Percentiles rank a stretch among this genome's conserved stretches.
These are phyloP conservation scores for Vitis vinifera DNA, from an alignment of 164 flowering plant species.

Conservation along the genomic window DNA sequence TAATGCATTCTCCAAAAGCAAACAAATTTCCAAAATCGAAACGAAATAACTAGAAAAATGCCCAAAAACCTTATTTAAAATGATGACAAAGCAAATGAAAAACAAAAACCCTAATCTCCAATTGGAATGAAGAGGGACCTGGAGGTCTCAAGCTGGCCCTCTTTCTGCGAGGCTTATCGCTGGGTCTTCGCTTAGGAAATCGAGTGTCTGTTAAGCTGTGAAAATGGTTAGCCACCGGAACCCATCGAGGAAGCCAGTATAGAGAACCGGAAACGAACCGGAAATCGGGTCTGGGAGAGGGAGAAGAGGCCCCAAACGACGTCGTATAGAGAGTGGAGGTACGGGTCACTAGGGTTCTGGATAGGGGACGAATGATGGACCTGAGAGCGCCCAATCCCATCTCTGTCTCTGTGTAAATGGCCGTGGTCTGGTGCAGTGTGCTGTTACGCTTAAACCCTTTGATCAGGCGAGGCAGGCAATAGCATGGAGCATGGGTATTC, in stretches of 20 bases:
- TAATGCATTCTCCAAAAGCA: not conserved
- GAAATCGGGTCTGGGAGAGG: constrained; percentile 17
- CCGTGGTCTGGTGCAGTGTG: not conserved
- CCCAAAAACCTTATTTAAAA: not conserved
- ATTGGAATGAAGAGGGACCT: constrained; percentile 30
- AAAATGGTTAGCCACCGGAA: constrained; percentile 27
- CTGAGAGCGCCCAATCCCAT: constrained; percentile 66
- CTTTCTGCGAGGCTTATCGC: constrained; percentile 51
- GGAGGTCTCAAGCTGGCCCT: constrained; percentile 70
- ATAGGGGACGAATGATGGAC: constrained; percentile 49
- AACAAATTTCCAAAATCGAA: not conserved
- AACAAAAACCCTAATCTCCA: not conserved
- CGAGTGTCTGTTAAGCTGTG: constrained; percentile 79
- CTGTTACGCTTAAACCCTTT: no score
- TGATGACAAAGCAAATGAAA: not conserved
- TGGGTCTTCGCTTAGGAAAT: constrained; percentile 73
- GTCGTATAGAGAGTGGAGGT: constrained; percentile 8
- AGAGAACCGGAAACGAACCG: constrained; percentile 14
- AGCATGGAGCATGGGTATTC: no score
- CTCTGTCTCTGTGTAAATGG: not conserved
- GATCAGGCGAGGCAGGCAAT: no score
- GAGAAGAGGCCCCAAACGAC: constrained; percentile 9
- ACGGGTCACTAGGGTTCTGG: constrained; percentile 30
- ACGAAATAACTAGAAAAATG: not conserved
- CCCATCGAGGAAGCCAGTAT: constrained; percentile 35